Percentiles rank a stretch among this genome's conserved stretches.
These are phyloP conservation scores for Arabidopsis thaliana DNA, from an alignment of 345 rosid genomes.

Conservation along the genomic window TAIR10.1 NC_003075.7:12623501-12624000, in stretches of 20 bases:
- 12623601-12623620: not conserved
- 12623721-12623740: slow-evolving; percentile 16
- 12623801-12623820: not conserved
- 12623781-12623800: not conserved
- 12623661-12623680: slow-evolving; percentile 15
- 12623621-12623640: not conserved
- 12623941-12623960: not conserved
- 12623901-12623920: slow-evolving; percentile 9
- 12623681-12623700: not conserved
- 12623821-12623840: not conserved
- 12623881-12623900: not conserved
- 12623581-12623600: slow-evolving; percentile 31
- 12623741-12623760: not conserved
- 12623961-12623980: slow-evolving; percentile 39
- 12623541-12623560: not conserved
- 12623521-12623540: not conserved
- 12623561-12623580: not conserved
- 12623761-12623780: not conserved
- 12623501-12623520: slow-evolving; percentile 42
- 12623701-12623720: too few species aligned
- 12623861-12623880: slow-evolving; percentile 30
- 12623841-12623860: not conserved
- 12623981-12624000: not conserved
- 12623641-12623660: not conserved
- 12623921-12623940: not conserved